Evolutionary conservation across 352 stramenopile genomes (phyloP).

Genomic region (Globisporangium emineosum): DNA sequence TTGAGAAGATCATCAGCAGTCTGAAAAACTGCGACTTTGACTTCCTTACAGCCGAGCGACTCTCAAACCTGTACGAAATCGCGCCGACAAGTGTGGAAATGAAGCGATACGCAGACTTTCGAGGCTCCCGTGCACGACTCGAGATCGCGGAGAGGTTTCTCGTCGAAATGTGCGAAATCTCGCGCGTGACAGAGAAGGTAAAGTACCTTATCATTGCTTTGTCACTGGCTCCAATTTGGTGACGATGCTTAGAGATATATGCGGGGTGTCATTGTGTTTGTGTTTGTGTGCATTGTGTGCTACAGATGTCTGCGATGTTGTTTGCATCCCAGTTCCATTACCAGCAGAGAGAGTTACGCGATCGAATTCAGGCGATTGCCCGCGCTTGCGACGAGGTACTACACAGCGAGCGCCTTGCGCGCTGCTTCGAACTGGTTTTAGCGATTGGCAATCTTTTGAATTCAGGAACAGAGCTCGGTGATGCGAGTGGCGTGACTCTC

Average conservation of each 20-base stretch:
- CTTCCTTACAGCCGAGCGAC: slow-evolving; percentile 56
- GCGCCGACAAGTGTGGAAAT: slow-evolving; percentile 54
- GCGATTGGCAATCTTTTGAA: slow-evolving; percentile 78
- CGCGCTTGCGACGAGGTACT: slow-evolving; percentile 64
- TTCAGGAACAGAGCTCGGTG: slow-evolving; percentile 62
- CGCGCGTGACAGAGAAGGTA: slow-evolving; percentile 73
- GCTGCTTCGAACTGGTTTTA: slow-evolving; percentile 75
- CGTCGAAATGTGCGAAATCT: slow-evolving; percentile 69
- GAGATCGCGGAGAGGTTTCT: slow-evolving; percentile 64
- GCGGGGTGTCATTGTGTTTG: background rate
- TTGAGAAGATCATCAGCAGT: slow-evolving; percentile 42
- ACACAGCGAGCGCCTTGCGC: slow-evolving; percentile 62
- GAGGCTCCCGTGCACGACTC: slow-evolving; percentile 40
- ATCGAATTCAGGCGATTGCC: slow-evolving; percentile 46
- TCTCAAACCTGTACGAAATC: slow-evolving; percentile 67
- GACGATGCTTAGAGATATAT: background rate
- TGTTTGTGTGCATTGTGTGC: background rate
- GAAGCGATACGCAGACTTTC: slow-evolving; percentile 75
- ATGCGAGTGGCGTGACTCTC: slow-evolving; percentile 63
- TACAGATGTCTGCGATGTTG: slow-evolving; percentile 62
- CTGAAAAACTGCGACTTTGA: slow-evolving; percentile 52
- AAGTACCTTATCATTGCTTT: background rate
- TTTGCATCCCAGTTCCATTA: slow-evolving; percentile 66
- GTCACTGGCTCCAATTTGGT: background rate
- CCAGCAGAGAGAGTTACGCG: slow-evolving; percentile 47